These are phyloP conservation scores for Colletotrichum camelliae DNA, from an alignment of 2,329 filamentous ascomycete genomes.

Conservation along the genomic window DNA sequence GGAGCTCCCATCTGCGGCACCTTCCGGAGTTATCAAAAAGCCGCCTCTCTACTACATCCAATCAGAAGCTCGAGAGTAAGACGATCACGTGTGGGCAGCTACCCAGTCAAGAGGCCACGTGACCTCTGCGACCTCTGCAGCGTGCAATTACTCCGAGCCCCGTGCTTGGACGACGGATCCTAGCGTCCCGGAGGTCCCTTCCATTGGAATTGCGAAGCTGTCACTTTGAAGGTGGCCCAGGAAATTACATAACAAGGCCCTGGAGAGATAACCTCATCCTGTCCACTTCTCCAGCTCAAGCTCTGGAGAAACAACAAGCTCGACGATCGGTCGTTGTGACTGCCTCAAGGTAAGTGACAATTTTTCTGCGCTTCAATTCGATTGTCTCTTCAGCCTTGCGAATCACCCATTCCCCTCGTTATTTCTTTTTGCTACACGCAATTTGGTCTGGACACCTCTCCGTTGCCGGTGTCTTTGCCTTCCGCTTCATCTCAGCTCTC, in stretches of 20 bases:
- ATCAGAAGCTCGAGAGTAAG: background rate
- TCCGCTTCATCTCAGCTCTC: conserved; percentile 4
- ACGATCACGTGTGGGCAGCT: background rate
- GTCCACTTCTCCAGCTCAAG: background rate
- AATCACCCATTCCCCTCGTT: background rate
- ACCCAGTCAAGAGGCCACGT: background rate
- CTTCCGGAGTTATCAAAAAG: background rate
- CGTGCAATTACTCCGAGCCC: background rate
- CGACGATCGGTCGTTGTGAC: background rate
- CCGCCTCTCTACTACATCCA: background rate
- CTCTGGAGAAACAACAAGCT: background rate
- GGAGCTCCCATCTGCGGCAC: background rate
- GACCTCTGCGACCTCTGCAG: background rate
- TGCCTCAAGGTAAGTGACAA: background rate
- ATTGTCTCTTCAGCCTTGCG: background rate
- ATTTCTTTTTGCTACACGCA: background rate
- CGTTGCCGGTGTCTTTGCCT: background rate
- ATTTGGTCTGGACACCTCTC: background rate
- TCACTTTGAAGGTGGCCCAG: conserved; percentile 13
- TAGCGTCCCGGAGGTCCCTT: background rate
- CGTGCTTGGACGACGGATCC: background rate
- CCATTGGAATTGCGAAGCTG: conserved; percentile 9
- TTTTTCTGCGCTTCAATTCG: background rate
- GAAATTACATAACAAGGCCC: conserved; percentile 15
- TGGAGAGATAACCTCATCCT: conserved; percentile 16